Evolutionary conservation across 1,139 yeast genomes (phyloP).

Genomic region (Yamadazyma taylorii): DNA sequence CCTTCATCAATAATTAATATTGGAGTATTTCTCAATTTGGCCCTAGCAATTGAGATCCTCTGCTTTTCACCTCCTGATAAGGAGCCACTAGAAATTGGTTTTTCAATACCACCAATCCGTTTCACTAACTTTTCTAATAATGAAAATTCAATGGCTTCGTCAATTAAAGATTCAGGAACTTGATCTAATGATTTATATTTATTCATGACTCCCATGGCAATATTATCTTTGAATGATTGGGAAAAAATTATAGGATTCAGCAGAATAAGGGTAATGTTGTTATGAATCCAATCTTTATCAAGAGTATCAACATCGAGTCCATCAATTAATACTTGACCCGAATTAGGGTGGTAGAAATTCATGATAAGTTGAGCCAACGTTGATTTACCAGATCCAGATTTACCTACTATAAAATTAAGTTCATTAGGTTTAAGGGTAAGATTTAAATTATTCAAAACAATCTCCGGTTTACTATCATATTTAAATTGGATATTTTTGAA

Average conservation of each 20-base stretch:
- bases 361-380: conserved; percentile 67
- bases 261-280: conserved; percentile 69
- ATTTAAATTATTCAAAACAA: conserved; percentile 46
- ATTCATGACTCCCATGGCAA: conserved; percentile 45
- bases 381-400: conserved; percentile 92
- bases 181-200: conserved; percentile 23
- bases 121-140: conserved; percentile 46
- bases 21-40: conserved; percentile 68
- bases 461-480: conserved; percentile 57
- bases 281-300: conserved; percentile 52
- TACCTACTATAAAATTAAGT: conserved; percentile 70
- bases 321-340: conserved; percentile 71
- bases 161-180: conserved; percentile 27
- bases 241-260: conserved; percentile 69
- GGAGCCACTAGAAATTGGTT: conserved; percentile 48
- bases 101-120: conserved; percentile 55
- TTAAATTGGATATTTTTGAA: conserved; percentile 57
- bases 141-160: conserved; percentile 54
- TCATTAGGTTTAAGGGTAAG: conserved; percentile 46
- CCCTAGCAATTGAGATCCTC: conserved; percentile 79
- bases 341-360: conserved; percentile 50
- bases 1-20: conserved; percentile 84
- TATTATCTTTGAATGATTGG: conserved; percentile 62
- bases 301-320: conserved; percentile 46
- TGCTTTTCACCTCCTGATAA: conserved; percentile 96